Base-by-base conservation (phyloP, 768 basidiomycete genomes). In the Tephrocybe sp. region DNA sequence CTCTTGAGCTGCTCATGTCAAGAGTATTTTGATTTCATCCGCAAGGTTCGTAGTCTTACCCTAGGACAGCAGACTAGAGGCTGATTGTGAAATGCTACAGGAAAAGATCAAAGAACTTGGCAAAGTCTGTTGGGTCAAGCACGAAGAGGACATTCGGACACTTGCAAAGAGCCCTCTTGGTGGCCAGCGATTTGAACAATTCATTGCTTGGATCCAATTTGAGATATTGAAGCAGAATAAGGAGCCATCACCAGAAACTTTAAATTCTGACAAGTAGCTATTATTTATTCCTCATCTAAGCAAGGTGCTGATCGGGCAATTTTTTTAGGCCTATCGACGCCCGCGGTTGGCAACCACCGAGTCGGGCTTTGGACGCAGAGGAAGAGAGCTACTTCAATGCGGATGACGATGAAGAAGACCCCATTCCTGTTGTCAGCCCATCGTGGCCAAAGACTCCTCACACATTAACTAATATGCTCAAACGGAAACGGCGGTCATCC, bases 381-480 rank as follows among this genome's bases (percentile, higher is more conserved):
- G 95, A 98, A 66, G 95, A 98, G 66, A 82, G 87, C 53, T 98
- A 97, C 72, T 98, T 97, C 79, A 93, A 95, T 60, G 79, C 74
- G 24, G 90, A 90, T 34, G 92, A 93, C 55, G 90, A 93, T 37
- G 93, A 93, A 58, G 72, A 77, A 28, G 73, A 77, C 28, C 54
- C 67, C 39, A 58, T 73, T 32, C 73, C 69, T 47, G 62, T 73
- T 7, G 72, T 73, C 48, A 73, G 68, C 40, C 70, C 70, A 36
- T 68, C 67, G 53, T 74, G 71, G 66, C 59, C 68, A 2, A 71
- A 47, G 46, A 55, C 61, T 24, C 60, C 66, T n/a, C 69, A 73
- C 37, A 58, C 72, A 41, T 59, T 68, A 4, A 71, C 73, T 50
- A 71, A 65, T 52, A 58, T 66, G 21, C 67, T 81, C 58, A 87